Evolutionary conservation across 208 protist genomes (phyloP).

Genomic region (Leishmania amazonensis): DNA sequence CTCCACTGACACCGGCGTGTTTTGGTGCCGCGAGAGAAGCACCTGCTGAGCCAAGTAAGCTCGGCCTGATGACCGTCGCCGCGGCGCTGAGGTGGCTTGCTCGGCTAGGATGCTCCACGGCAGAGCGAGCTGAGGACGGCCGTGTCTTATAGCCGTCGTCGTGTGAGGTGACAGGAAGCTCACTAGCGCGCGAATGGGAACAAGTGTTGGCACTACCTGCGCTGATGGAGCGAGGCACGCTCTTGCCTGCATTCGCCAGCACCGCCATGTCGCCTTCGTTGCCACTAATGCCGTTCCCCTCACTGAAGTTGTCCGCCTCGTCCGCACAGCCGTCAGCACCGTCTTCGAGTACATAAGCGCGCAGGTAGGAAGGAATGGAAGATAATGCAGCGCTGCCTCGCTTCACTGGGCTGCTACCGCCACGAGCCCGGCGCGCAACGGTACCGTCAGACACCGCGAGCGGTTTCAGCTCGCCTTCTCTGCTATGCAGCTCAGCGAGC

Average conservation of each 20-base stretch:
- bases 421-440: not conserved
- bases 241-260: not conserved
- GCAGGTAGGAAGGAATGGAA: slow-evolving; percentile 23
- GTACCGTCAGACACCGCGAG: not conserved
- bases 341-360: slow-evolving; percentile 22
- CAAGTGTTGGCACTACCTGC: slow-evolving; percentile 8
- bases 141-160: slow-evolving; percentile 7
- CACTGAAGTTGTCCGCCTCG: not conserved
- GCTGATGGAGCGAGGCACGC: slow-evolving; percentile 16
- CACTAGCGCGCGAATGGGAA: slow-evolving; percentile 14
- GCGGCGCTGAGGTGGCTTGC: not conserved
- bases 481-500: not conserved
- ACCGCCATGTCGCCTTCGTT: not conserved
- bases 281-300: not conserved
- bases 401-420: not conserved
- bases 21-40: not conserved
- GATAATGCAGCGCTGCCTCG: not conserved
- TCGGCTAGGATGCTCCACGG: not conserved
- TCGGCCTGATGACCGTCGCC: not conserved
- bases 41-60: not conserved
- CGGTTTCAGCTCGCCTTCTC: not conserved
- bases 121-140: not conserved
- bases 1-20: not conserved
- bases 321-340: not conserved
- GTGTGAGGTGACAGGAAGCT: not conserved